Percentiles rank a stretch among this genome's conserved stretches.
Evolutionary conservation across 371 early-diverging fungal species (phyloP).

Genomic region (Batrachochytrium dendrobatidis): DNA sequence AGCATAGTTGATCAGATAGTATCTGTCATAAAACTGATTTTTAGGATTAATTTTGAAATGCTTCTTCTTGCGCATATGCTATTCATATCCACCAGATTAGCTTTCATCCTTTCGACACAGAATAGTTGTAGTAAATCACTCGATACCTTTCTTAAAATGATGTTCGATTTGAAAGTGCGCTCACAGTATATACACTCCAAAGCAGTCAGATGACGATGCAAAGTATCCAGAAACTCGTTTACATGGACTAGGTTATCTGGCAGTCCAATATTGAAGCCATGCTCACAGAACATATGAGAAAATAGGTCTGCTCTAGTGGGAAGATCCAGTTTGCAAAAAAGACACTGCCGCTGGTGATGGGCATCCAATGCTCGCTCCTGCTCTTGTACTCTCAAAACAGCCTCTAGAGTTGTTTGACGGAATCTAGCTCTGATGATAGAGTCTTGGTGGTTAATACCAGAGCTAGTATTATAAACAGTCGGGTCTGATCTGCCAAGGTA

Average conservation of each 20-base stretch:
- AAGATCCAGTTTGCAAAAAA: conserved; percentile 80
- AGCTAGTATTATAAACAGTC: neutral
- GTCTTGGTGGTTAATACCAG: neutral
- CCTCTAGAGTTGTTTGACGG: conserved; percentile 64
- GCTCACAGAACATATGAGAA: conserved; percentile 84
- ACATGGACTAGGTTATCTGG: conserved; percentile 88
- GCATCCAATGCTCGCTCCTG: conserved; percentile 63
- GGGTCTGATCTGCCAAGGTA: neutral
- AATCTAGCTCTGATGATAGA: conserved; percentile 48
- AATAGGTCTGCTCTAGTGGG: conserved; percentile 53
- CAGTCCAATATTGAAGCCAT: conserved; percentile 90
- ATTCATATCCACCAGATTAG: too few relatives aligned
- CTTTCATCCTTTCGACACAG: too few relatives aligned
- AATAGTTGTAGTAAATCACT: too few relatives aligned
- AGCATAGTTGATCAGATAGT: conserved; percentile 90
- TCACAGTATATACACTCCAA: conserved; percentile 93
- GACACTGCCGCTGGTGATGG: conserved; percentile 65
- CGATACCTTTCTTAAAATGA: conserved; percentile 86
- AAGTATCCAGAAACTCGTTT: conserved; percentile 70
- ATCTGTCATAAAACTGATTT: conserved; percentile 85
- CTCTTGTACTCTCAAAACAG: conserved; percentile 60
- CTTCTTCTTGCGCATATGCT: conserved; percentile 98
- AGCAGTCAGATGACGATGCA: conserved; percentile 68
- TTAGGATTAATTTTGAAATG: conserved; percentile 89
- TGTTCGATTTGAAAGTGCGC: conserved; percentile 77